Percentiles rank a stretch among this genome's conserved stretches.
Evolutionary conservation across 1,139 yeast genomes (phyloP).

Genomic region (Geotrichum reessii): DNA sequence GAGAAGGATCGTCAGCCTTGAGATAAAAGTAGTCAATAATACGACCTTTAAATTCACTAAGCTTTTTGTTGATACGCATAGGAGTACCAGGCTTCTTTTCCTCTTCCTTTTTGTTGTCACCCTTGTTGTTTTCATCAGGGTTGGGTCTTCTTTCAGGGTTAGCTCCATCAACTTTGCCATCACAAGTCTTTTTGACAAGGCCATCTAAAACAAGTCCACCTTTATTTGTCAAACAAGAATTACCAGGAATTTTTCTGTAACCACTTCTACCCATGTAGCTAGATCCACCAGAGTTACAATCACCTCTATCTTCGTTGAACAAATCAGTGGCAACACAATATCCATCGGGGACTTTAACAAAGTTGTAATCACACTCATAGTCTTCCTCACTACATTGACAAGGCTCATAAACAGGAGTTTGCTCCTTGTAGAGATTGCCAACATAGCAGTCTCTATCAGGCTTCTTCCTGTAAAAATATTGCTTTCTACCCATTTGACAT

Average conservation of each 20-base stretch:
- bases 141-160: constrained; percentile 3
- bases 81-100: constrained; percentile 19
- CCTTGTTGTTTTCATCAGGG: constrained; percentile 24
- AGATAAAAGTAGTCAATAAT: constrained; percentile 56
- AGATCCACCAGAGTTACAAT: constrained; percentile 34
- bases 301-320: constrained; percentile 21
- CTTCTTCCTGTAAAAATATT: constrained; percentile 63
- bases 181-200: constrained; percentile 23
- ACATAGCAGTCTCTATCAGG: constrained; percentile 64
- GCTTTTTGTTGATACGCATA: background rate
- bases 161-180: constrained; percentile 11
- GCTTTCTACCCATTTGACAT: constrained; percentile 72
- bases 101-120: constrained; percentile 24
- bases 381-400: constrained; percentile 65
- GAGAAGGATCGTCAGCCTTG: constrained; percentile 37
- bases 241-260: constrained; percentile 44
- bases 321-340: constrained; percentile 51
- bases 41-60: constrained; percentile 38
- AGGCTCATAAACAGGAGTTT: constrained; percentile 49
- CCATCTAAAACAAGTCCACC: constrained; percentile 26
- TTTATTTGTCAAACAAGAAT: constrained; percentile 39
- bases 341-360: constrained; percentile 41
- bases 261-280: constrained; percentile 32
- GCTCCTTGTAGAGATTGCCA: constrained; percentile 54
- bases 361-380: constrained; percentile 69